Conservation (phyloP, 768 basidiomycete genomes). For the Saitozyma sp. region DNA sequence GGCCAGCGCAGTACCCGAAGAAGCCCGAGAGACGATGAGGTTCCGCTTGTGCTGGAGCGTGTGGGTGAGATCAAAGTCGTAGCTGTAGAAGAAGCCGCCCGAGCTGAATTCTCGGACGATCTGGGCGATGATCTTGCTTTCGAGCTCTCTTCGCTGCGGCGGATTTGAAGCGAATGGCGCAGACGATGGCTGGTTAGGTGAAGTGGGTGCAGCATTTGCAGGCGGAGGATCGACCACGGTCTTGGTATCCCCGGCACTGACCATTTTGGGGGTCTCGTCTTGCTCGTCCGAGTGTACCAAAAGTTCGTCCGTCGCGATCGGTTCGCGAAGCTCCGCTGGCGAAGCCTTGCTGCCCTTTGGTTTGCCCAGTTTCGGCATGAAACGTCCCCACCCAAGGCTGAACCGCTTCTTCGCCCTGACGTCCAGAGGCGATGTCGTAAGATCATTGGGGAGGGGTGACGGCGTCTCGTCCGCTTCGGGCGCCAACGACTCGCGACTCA, state of each 20-base stretch:
- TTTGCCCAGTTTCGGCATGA: slow-evolving; percentile 26
- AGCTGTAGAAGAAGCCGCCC: slow-evolving; percentile 87
- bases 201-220: neutral
- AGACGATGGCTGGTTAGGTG: neutral
- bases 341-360: neutral
- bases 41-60: slow-evolving; percentile 44
- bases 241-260: too few species aligned
- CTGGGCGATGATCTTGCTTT: slow-evolving; percentile 78
- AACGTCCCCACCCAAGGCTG: slow-evolving; percentile 23
- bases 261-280: neutral
- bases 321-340: neutral
- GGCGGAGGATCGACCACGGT: neutral
- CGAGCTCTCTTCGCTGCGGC: slow-evolving; percentile 61
- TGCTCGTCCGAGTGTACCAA: neutral
- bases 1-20: slow-evolving; percentile 29
- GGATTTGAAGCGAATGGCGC: slow-evolving; percentile 20
- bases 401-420: slow-evolving; percentile 17
- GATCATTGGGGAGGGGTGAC: neutral
- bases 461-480: slow-evolving; percentile 16
- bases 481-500: slow-evolving; percentile 1
- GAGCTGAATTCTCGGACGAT: slow-evolving; percentile 73
- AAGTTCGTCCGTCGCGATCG: slow-evolving; percentile 7
- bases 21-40: slow-evolving; percentile 24
- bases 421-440: neutral
- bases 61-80: slow-evolving; percentile 68